phyloP scores from a whole-genome alignment of 768 basidiomycete genomes.

The Trametopsis cervina region DNA sequence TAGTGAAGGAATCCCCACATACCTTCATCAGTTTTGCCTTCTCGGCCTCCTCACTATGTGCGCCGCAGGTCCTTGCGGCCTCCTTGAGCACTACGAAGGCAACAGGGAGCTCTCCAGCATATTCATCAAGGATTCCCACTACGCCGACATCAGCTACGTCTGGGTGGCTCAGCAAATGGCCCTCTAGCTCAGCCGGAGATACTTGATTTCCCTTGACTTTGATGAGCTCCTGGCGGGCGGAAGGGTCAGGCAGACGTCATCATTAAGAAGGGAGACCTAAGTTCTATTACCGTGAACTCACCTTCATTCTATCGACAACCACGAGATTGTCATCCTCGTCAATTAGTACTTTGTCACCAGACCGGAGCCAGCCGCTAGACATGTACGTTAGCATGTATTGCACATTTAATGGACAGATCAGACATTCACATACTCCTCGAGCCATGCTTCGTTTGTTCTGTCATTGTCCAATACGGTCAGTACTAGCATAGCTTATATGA shows the following conservation, averaged over 20 bases:
- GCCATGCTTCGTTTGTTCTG: slow-evolving; percentile 66
- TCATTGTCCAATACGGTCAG: no score
- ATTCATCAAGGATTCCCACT: slow-evolving; percentile 61
- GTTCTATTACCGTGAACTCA: slow-evolving; percentile 15
- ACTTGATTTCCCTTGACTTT: slow-evolving; percentile 48
- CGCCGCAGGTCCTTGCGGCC: slow-evolving; percentile 30
- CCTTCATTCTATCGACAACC: slow-evolving; percentile 69
- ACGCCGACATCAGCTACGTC: slow-evolving; percentile 34
- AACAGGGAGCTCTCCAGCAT: slow-evolving; percentile 64
- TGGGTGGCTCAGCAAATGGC: slow-evolving; percentile 27
- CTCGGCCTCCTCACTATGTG: slow-evolving; percentile 27
- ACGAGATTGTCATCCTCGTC: slow-evolving; percentile 55
- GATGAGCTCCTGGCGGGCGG: slow-evolving; percentile 50
- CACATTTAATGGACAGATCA: no score
- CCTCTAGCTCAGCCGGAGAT: slow-evolving; percentile 27
- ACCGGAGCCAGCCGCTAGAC: slow-evolving; percentile 58
- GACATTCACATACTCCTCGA: slow-evolving; percentile 50
- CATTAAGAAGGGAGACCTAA: not conserved
- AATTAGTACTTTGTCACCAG: slow-evolving; percentile 64
- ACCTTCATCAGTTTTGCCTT: slow-evolving; percentile 50
- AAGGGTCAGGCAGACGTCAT: no score
- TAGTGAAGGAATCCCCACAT: not conserved
- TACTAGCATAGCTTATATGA: not conserved
- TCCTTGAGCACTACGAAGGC: slow-evolving; percentile 58
- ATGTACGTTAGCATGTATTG: no score